Percentiles rank a stretch among this genome's conserved stretches.
Conservation (phyloP, 1,284 basidiomycete species). For the Puccinia coronata region DNA sequence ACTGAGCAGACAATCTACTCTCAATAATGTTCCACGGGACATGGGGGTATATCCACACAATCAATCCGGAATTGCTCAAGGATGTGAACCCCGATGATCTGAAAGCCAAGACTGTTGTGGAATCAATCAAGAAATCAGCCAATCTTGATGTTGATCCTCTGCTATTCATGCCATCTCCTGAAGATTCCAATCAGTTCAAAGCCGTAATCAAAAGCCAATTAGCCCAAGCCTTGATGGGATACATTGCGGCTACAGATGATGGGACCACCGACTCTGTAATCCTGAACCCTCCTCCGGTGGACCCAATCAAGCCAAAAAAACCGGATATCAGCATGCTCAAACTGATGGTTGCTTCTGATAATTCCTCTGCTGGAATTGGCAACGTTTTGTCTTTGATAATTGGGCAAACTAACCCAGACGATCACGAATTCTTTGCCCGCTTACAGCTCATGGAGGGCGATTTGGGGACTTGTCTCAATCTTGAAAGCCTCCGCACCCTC, state of each 20-base stretch:
- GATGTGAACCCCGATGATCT: not conserved
- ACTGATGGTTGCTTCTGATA: not conserved
- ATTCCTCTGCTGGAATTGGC: not conserved
- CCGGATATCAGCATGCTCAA: constrained; percentile 10
- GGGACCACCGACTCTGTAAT: not conserved
- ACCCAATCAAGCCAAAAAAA: not conserved
- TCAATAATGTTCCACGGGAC: constrained; percentile 22
- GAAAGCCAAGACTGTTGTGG: no score
- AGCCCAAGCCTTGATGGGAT: not conserved
- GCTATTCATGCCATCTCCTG: not conserved
- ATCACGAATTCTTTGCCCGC: not conserved
- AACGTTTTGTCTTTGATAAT: not conserved
- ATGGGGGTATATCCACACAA: not conserved
- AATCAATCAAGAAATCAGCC: not conserved
- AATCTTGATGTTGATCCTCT: not conserved
- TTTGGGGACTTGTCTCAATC: not conserved
- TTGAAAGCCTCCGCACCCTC: not conserved
- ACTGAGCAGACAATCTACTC: no score
- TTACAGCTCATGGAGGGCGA: not conserved
- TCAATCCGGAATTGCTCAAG: not conserved
- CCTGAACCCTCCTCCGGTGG: not conserved
- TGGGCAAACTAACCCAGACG: not conserved
- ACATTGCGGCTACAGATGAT: not conserved
- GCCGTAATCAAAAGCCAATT: not conserved
- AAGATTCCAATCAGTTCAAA: not conserved